Evolutionary conservation across 306 rosid genomes (phyloP).

Genomic region (Boehmeria nivea): DNA sequence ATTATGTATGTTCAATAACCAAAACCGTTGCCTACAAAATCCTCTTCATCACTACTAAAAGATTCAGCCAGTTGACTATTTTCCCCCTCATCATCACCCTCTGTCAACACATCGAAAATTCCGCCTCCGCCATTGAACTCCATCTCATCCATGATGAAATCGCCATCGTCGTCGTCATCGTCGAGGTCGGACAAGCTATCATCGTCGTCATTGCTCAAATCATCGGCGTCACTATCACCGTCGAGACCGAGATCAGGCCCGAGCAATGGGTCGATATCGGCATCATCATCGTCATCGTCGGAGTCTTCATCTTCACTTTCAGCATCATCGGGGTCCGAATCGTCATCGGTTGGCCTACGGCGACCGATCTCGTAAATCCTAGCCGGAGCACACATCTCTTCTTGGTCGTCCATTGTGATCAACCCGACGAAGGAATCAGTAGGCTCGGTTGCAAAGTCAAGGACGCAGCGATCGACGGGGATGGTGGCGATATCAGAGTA

Average conservation of each 20-base stretch:
- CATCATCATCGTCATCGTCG: conserved; percentile 53
- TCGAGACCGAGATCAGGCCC: conserved; percentile 84
- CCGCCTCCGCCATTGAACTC: conserved; percentile 64
- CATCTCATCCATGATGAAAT: conserved; percentile 58
- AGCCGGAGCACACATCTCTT: conserved; percentile 86
- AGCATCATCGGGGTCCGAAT: conserved; percentile 97
- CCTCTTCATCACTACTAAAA: conserved; percentile 71
- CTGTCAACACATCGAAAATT: conserved; percentile 57
- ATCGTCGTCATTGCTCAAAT: conserved; percentile 62
- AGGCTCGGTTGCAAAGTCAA: conserved; percentile 83
- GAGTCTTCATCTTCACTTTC: conserved; percentile 90
- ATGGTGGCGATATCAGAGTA: conserved; percentile 89
- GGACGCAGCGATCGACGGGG: conserved; percentile 92
- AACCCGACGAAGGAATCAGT: conserved; percentile 94
- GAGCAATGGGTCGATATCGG: conserved; percentile 50
- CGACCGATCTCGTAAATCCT: conserved; percentile 92
- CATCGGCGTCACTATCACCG: conserved; percentile 69
- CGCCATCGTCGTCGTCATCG: conserved; percentile 60
- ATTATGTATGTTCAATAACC: conserved; percentile 46
- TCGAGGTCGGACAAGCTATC: conserved; percentile 60
- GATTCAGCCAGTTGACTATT: conserved; percentile 59
- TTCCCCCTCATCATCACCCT: conserved; percentile 78
- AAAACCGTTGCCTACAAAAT: conserved; percentile 50
- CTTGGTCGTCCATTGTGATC: conserved; percentile 93
- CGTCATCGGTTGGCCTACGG: conserved; percentile 85